Base-by-base conservation (phyloP, 805 yeast genomes). In the Lipomyces yamanashiensis region DNA sequence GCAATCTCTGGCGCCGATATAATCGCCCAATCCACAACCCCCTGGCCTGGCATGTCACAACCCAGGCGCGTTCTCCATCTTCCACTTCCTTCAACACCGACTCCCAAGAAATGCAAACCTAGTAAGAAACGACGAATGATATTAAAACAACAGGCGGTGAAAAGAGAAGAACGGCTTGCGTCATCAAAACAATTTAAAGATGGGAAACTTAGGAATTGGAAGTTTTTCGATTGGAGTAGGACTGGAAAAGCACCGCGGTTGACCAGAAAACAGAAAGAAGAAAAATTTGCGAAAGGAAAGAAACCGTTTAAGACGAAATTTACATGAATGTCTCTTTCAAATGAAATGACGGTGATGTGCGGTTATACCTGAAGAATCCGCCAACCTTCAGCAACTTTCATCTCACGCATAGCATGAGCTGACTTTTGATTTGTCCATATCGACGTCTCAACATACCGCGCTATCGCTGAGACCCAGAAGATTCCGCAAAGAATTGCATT, bases 1-100 rank as follows among this genome's bases (percentile, higher is more conserved):
- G 68, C 68, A 9, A 51, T 64, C 15, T 44, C 57, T 48, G 68
- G 68, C 37, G 58, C 45, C 15, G 61, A 56, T n/a, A 54, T 64
- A 5, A 33, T 64, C 9, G 23, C 49, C 7, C 64, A 61, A 45
- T 52, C 67, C 2, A 53, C 59, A 6, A 49, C 34, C 19, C 58
- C 57, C 10, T 64, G 63, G 63, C 61, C 63, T 7, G 68, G 54
- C 7, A 58, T 62, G 63, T 7, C 17, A 2, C 53, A 48, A 54
- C 66, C 68, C 13, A 58, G 66, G 66, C 58, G 61, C 7, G 66
- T 64, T 7, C 39, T 48, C 8, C 63, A 64, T 40, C 54, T 64
- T 36, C 59, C 68, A 7, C 21, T 45, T 5, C 47, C 6, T 28
- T 1, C 58, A 23, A 21, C 21, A 3, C 2, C 47, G 3, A 17